These are phyloP conservation scores for Rhodamnia argentea DNA, from an alignment of 345 rosid species.

Conservation along the genomic window DNA sequence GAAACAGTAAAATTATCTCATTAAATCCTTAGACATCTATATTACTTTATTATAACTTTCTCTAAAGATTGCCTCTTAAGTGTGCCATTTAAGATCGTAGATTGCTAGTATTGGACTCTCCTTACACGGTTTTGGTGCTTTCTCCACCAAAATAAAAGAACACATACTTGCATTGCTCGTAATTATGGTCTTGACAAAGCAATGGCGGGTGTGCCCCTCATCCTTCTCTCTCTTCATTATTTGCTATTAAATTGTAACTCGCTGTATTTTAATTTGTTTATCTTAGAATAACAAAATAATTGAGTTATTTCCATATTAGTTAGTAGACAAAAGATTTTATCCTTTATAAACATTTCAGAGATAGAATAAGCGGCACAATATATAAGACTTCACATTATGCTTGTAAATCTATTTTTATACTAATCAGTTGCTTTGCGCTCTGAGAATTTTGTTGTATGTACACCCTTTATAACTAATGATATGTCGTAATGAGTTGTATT, in stretches of 20 bases:
- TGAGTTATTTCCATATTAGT: background rate
- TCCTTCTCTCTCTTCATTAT: background rate
- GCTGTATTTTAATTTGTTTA: too few species aligned
- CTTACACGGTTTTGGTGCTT: background rate
- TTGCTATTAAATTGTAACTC: background rate
- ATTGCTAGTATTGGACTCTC: background rate
- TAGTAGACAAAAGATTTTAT: background rate
- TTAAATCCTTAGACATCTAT: background rate
- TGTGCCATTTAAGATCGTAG: background rate
- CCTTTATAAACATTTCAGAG: background rate
- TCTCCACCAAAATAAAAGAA: background rate
- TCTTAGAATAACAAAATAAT: too few species aligned
- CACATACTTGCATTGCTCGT: background rate
- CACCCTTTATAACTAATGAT: too few species aligned
- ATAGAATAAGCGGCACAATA: too few species aligned
- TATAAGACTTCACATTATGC: too few species aligned
- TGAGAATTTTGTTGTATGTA: too few species aligned
- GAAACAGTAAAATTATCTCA: background rate
- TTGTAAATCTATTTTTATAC: too few species aligned
- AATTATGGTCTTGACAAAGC: background rate
- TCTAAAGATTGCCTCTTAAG: background rate
- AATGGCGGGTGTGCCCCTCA: background rate
- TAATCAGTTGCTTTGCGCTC: too few species aligned
- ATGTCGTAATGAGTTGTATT: background rate
- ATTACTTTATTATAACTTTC: background rate